A percentile compares a stretch with the other conserved stretches of the same genome.
These are phyloP conservation scores for Anethum foeniculum DNA, from an alignment of 140 eudicot genomes.

Conservation along the genomic window DNA sequence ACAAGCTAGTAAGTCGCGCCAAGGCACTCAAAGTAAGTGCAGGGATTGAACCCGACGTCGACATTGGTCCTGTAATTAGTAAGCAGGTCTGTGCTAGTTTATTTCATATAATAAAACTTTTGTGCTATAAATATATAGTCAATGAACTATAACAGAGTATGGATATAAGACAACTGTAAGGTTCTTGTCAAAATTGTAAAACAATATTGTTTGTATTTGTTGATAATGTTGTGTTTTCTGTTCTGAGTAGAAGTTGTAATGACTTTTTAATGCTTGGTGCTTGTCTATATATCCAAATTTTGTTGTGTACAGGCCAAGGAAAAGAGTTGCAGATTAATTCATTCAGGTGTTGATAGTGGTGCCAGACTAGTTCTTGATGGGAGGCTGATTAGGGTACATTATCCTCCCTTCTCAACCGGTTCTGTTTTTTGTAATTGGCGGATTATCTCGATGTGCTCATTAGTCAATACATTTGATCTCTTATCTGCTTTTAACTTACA, in stretches of 20 bases:
- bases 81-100: constrained; percentile 49
- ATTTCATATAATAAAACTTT: background rate
- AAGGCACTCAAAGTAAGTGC: constrained; percentile 73
- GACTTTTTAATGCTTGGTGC: background rate
- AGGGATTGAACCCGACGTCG: constrained; percentile 85
- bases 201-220: background rate
- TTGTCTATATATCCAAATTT: constrained; percentile 10
- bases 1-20: constrained; percentile 74
- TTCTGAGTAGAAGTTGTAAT: background rate
- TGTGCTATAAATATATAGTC: background rate
- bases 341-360: constrained; percentile 64
- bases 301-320: constrained; percentile 64
- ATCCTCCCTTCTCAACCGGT: constrained; percentile 3
- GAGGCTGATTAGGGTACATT: constrained; percentile 64
- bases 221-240: background rate
- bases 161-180: background rate
- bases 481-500: background rate
- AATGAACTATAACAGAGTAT: background rate
- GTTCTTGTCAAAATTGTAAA: background rate
- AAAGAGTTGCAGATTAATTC: constrained; percentile 53
- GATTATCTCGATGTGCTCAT: background rate
- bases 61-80: constrained; percentile 96
- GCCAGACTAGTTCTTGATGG: constrained; percentile 83
- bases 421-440: background rate
- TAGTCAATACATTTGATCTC: background rate